phyloP scores from a whole-genome alignment of 208 protist genomes.

The Zelonia costaricensis region DNA sequence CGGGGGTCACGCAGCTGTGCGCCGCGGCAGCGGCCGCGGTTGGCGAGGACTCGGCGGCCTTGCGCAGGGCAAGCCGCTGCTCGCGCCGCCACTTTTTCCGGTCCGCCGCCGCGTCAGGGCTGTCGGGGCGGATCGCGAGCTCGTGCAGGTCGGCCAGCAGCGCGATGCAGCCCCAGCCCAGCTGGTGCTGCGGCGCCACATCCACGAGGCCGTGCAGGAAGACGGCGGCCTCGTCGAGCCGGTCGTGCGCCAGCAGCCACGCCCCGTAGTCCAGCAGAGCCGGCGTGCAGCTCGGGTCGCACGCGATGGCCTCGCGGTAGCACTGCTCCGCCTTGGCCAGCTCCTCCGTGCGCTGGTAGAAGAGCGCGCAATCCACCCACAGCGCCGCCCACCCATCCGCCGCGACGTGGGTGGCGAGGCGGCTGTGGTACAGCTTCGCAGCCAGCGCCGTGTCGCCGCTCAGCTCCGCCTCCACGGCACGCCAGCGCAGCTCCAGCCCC shows the following conservation, averaged over 20 bases:
- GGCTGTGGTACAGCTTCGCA: slow-evolving; percentile 76
- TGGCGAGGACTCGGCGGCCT: slow-evolving; percentile 33
- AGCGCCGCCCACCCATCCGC: slow-evolving; percentile 31
- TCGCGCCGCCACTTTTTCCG: slow-evolving; percentile 59
- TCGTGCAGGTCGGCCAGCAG: slow-evolving; percentile 68
- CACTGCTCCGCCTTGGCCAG: slow-evolving; percentile 85
- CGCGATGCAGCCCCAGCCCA: slow-evolving; percentile 72
- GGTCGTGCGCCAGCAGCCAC: slow-evolving; percentile 76
- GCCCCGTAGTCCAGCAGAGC: slow-evolving; percentile 80
- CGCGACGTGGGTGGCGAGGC: slow-evolving; percentile 42
- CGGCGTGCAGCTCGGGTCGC: slow-evolving; percentile 50
- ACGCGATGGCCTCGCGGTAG: slow-evolving; percentile 87
- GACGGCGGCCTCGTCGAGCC: slow-evolving; percentile 83
- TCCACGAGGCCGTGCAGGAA: slow-evolving; percentile 86
- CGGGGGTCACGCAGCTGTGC: background rate
- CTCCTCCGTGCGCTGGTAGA: slow-evolving; percentile 79
- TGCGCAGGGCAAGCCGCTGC: slow-evolving; percentile 47
- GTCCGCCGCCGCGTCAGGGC: slow-evolving; percentile 38
- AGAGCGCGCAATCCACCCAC: slow-evolving; percentile 78
- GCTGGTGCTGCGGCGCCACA: slow-evolving; percentile 32
- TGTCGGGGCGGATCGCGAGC: slow-evolving; percentile 44
- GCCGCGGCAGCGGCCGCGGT: background rate
- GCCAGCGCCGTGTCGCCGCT: slow-evolving; percentile 61
- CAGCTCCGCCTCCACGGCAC: slow-evolving; percentile 84
- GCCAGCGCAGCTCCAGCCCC: slow-evolving; percentile 59